Conservation (phyloP, 1,139 yeast species). For the Magnusiomyces fungicola region DNA sequence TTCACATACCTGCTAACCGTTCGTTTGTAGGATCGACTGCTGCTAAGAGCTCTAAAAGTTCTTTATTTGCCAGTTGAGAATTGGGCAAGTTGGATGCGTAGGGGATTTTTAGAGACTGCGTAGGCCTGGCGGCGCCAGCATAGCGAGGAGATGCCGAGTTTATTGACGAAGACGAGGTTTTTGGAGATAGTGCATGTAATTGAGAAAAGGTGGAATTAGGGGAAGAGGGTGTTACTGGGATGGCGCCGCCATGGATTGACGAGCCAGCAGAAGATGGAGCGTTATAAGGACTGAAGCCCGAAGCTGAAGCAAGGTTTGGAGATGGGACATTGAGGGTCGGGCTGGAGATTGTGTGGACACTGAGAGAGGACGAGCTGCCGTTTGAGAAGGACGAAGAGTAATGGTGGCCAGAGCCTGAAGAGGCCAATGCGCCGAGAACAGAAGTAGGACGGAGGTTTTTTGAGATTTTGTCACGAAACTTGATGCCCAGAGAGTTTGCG, state of each 20-base stretch:
- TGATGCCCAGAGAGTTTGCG: background rate
- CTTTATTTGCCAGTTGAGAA: slow-evolving; percentile 10
- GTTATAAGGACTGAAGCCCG: background rate
- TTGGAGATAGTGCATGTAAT: background rate
- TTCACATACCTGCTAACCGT: slow-evolving; percentile 11
- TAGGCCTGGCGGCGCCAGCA: too few relatives aligned
- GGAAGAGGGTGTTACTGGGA: background rate
- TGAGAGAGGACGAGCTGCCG: background rate
- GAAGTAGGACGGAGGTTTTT: slow-evolving; percentile 5
- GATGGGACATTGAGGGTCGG: background rate
- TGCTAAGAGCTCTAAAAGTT: slow-evolving; percentile 14
- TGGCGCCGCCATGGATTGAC: background rate
- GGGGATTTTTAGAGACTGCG: too few relatives aligned
- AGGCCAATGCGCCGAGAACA: background rate
- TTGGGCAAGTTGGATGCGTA: slow-evolving; percentile 2
- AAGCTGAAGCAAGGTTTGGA: background rate
- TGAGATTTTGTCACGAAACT: background rate
- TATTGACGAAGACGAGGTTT: background rate
- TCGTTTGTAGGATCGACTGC: slow-evolving; percentile 16
- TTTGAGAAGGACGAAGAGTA: too few relatives aligned
- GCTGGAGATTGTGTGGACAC: background rate
- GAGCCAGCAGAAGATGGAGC: background rate
- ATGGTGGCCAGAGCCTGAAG: too few relatives aligned
- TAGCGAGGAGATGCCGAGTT: slow-evolving; percentile 47
- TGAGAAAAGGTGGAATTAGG: background rate